Base-by-base conservation (phyloP, 2,329 filamentous ascomycete genomes). In the Xylaria multiplex region DNA sequence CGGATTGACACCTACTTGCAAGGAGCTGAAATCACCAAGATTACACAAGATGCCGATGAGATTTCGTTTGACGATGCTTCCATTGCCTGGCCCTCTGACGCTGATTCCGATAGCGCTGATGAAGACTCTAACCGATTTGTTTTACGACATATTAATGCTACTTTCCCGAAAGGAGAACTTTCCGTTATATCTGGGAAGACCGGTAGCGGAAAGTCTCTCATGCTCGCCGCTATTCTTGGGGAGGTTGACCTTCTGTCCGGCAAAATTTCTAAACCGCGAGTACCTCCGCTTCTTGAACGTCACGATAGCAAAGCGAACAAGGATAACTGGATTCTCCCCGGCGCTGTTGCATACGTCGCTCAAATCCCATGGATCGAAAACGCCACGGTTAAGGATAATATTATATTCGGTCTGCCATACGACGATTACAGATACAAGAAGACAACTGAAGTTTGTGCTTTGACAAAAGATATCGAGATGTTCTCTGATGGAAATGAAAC, bases 341-440 rank as follows among this genome's bases (percentile, higher is more conserved):
- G 85, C 2, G 86, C 90, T 1, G 85, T 93, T 54, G 92, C 92
- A 0, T 95, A 90, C 71, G 90, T 94, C 40, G 87, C 90, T 1
- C 91, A 94, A 74, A 93, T 91, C 7, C 92, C 92, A 0, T 96
- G 92, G 92, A 92, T 96, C 55, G 92, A 95, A 74, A 95, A 94
- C 71, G 91, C 90, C 0, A 91, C 88, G 6, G 89, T 96, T 67
- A 88, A 86, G 62, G 89, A 93, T 50, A 96, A 96, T 71, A 91
- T 96, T 57, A 77, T 93, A 0, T 96, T 95, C 68, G 91, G 91
- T 0, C 80, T 94, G 2, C 91, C 91, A 0, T 86, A 85, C 35
- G 86, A 93, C 61, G 81, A 88, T 64, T 81, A 84, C n/a, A 86
- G 93, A 45, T 96, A 95, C 75, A 80, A 83, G 1, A 87, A 89